phyloP scores from a whole-genome alignment of 108 stramenopile species.

The Nitzschia inconspicua region DNA sequence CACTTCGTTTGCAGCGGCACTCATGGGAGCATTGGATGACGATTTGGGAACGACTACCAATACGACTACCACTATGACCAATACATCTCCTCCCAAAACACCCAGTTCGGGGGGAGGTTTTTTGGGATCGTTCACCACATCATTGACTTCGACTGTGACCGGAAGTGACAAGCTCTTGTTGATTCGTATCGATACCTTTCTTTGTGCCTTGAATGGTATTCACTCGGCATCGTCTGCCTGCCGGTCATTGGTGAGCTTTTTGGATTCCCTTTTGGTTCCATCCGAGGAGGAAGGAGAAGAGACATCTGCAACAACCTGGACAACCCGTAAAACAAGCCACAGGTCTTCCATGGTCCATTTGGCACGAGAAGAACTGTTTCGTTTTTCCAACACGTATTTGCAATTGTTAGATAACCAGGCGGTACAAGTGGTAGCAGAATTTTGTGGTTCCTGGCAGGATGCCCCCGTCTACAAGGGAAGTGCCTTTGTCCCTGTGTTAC shows the following conservation, averaged over 20 bases:
- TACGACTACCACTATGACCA: neutral
- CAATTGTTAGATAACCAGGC: conserved; percentile 39
- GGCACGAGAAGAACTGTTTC: conserved; percentile 72
- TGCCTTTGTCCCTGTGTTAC: conserved; percentile 49
- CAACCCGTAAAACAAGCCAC: neutral
- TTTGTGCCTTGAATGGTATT: conserved; percentile 76
- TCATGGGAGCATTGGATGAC: conserved; percentile 74
- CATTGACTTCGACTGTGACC: conserved; percentile 24
- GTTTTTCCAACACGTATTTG: conserved; percentile 53
- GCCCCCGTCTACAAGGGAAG: conserved; percentile 22
- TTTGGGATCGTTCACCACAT: conserved; percentile 26
- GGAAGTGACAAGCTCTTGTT: conserved; percentile 31
- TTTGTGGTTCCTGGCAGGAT: conserved; percentile 48
- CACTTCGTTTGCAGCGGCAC: conserved; percentile 67
- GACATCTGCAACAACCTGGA: neutral
- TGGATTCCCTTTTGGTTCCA: conserved; percentile 45
- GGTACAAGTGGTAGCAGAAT: conserved; percentile 38
- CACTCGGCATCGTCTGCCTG: conserved; percentile 66
- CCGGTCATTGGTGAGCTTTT: conserved; percentile 48
- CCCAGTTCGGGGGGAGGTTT: conserved; percentile 53
- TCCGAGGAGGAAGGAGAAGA: conserved; percentile 10
- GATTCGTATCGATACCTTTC: conserved; percentile 56
- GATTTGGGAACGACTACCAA: conserved; percentile 17
- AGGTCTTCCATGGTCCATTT: conserved; percentile 62
- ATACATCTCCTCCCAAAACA: conserved; percentile 21